phyloP scores from a whole-genome alignment of 1,139 yeast species.

The Magnusiomyces tetraspermus region DNA sequence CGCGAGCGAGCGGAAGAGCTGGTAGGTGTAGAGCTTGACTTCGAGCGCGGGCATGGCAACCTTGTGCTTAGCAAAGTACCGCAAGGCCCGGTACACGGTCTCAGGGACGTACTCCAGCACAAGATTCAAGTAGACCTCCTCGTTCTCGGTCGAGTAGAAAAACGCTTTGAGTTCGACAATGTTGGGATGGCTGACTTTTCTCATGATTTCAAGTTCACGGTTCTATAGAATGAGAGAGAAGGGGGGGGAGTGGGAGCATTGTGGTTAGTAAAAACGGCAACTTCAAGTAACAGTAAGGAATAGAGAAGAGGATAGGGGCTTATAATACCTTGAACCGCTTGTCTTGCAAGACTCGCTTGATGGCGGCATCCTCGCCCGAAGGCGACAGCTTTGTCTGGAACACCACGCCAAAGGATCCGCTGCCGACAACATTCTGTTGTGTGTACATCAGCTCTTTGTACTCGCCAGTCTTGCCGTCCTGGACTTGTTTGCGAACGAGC shows the following conservation, averaged over 20 bases:
- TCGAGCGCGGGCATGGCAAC: constrained; percentile 80
- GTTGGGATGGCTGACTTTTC: constrained; percentile 74
- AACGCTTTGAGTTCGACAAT: constrained; percentile 82
- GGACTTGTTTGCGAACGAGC: constrained; percentile 59
- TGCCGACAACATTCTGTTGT: constrained; percentile 74
- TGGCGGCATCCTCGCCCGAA: constrained; percentile 72
- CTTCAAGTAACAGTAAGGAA: no score
- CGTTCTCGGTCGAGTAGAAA: constrained; percentile 68
- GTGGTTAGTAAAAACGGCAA: background rate
- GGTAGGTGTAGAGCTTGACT: constrained; percentile 83
- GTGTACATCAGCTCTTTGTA: constrained; percentile 53
- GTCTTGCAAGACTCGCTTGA: constrained; percentile 90
- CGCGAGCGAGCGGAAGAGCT: constrained; percentile 80
- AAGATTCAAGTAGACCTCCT: constrained; percentile 76
- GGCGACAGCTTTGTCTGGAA: constrained; percentile 77
- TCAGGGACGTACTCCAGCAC: constrained; percentile 94
- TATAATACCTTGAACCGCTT: constrained; percentile 58
- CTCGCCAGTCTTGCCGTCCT: constrained; percentile 66
- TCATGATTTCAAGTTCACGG: constrained; percentile 94
- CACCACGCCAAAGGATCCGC: constrained; percentile 95
- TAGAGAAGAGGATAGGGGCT: background rate
- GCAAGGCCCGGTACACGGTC: constrained; percentile 82
- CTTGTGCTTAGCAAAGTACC: constrained; percentile 68
- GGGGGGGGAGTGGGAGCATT: background rate
- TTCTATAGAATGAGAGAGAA: constrained; percentile 33